Conservation (phyloP, 2,329 filamentous ascomycete genomes). For the Fusarium newnesense region DNA sequence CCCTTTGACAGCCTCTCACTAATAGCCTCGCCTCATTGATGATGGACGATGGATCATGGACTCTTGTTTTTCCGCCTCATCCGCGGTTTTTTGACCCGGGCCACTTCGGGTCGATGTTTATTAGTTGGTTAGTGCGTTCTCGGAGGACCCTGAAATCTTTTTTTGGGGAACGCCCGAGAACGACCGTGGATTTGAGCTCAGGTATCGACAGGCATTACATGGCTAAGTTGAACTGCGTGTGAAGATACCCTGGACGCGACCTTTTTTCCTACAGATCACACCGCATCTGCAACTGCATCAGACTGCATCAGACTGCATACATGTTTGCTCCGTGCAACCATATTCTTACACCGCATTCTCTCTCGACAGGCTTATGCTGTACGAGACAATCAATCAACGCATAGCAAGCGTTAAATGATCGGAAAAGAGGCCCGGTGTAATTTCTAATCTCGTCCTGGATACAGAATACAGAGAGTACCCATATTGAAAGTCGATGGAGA, state of each 20-base stretch:
- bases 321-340: conserved; percentile 27
- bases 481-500: conserved; percentile 36
- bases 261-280: conserved; percentile 26
- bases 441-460: conserved; percentile 7
- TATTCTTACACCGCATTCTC: conserved; percentile 37
- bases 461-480: conserved; percentile 1
- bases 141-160: conserved; percentile 43
- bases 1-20: conserved; percentile 20
- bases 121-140: conserved; percentile 26
- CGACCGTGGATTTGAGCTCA: conserved; percentile 21
- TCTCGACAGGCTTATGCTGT: conserved; percentile 22
- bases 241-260: conserved; percentile 11
- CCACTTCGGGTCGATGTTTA: conserved; percentile 39
- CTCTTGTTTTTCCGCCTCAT: conserved; percentile 40
- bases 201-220: conserved; percentile 21
- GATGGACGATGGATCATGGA: conserved; percentile 11
- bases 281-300: conserved; percentile 30
- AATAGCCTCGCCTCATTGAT: conserved; percentile 34
- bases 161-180: conserved; percentile 31
- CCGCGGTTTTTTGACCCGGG: conserved; percentile 34
- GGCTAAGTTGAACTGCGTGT: conserved; percentile 8
- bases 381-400: conserved; percentile 17
- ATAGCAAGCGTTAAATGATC: conserved; percentile 5
- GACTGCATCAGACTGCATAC: conserved; percentile 17
- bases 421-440: conserved; percentile 2